These are phyloP conservation scores for Podaxis sp. DNA, from an alignment of 768 basidiomycete genomes.

Conservation along the genomic window DNA sequence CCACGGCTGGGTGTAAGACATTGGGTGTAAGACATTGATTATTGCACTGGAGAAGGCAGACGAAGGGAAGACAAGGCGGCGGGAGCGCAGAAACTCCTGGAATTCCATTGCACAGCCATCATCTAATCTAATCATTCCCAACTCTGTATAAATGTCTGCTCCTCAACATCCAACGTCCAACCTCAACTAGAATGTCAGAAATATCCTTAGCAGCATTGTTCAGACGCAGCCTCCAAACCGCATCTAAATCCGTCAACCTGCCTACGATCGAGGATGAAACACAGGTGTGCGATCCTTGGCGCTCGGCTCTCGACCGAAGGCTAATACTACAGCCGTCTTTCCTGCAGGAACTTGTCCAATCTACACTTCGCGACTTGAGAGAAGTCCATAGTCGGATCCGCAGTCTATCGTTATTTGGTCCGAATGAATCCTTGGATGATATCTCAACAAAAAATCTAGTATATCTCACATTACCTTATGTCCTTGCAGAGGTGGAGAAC, in stretches of 20 bases:
- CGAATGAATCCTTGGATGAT: constrained; percentile 83
- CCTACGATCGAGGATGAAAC: constrained; percentile 43
- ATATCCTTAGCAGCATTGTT: constrained; percentile 41
- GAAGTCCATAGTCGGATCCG: constrained; percentile 52
- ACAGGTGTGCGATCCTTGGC: constrained; percentile 31
- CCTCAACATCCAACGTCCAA: background rate
- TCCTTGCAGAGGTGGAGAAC: constrained; percentile 63
- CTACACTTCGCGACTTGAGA: constrained; percentile 55
- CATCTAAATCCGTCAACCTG: constrained; percentile 38
- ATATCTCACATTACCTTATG: constrained; percentile 74
- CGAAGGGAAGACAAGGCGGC: too few species aligned
- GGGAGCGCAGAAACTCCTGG: background rate
- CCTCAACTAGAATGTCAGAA: constrained; percentile 20
- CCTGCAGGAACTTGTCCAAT: constrained; percentile 56
- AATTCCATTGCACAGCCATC: constrained; percentile 6
- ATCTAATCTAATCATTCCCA: constrained; percentile 3
- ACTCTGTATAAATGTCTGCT: background rate
- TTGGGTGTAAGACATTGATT: too few species aligned
- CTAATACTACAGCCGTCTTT: background rate
- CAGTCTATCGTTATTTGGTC: constrained; percentile 73
- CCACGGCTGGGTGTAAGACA: too few species aligned
- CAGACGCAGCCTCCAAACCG: constrained; percentile 31
- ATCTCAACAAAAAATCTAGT: constrained; percentile 74
- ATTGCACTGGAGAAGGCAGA: too few species aligned
- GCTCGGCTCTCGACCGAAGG: background rate